Base-by-base conservation (phyloP, 441 rosid genomes). In the Pelargonium australe region DNA sequence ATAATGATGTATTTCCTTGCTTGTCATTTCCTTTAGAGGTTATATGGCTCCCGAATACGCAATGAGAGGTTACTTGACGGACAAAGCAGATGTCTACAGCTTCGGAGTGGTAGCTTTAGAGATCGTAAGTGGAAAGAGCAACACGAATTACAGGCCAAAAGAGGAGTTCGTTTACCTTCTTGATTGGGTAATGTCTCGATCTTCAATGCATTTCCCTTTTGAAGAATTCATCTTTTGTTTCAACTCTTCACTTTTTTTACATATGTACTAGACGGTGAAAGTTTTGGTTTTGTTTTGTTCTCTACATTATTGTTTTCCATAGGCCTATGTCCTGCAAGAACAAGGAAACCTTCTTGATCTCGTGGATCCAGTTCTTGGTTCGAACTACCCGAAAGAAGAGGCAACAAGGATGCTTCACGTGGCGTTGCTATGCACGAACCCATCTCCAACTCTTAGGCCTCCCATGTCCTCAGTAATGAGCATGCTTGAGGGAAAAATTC, bases 1-100 rank as follows among this genome's bases (percentile, higher is more conserved):
- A 34, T 34, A 34, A 34, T 34, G 37, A 34, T 34, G 37, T 34
- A 34, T 34, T 34, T 34, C 4, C 37, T 34, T 34, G 37, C 37
- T 34, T 34, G 37, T 34, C 4, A 34, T 34, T 6, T 34, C 37
- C 37, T 79, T 72, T 79, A 85, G 86, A 16, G 86, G 88, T 23
- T 85, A 85, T 66, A 82, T 82, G 86, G 88, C 85, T 1, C 85
- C 85, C 3, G 84, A 84, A 79, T 84, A 82, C 65, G 84, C 85
- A 63, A 70, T 79, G 81, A 70, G 81, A 19, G 85, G 88, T 55
- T 51, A 81, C 64, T 73, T 85, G 70, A 82, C 88, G 5, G 81
- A 82, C 25, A 85, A 91, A 75, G 96, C 97, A 0, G 97, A 91
- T 72, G 92, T 91, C 43, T 91, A 91, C 69, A 91, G 97, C 77